Base-by-base conservation (phyloP, 768 basidiomycete species). In the Sarcodon sp. region DNA sequence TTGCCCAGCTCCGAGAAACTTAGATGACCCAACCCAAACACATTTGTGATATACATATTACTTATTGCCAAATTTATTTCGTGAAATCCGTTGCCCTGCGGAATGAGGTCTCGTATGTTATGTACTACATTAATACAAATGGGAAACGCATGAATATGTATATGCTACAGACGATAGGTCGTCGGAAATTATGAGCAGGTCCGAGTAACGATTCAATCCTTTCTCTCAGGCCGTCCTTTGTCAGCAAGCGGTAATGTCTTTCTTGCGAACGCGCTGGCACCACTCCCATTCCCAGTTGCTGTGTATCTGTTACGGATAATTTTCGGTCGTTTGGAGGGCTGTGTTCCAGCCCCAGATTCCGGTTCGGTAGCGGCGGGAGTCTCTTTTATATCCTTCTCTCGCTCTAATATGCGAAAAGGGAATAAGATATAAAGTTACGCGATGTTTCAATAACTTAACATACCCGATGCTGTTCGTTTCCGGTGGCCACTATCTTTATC, bases 401-500 rank as follows among this genome's bases (percentile, higher is more conserved):
- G 83, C 58, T 83, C 83, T 83, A 51, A 31, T 27, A 15, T 16
- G 18, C 12, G 8, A 11, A 41, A 41, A 41, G 11, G n/a, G 39
- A 8, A 27, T 27, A 27, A 27, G 21, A 27, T 27, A 27, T 27
- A 27, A 4, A 27, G 21, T 27, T 27, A 41, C 27, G 15, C 39
- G 8, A 41, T 2, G n/a, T 41, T 41, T 15, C 6, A 16, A 16
- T 13, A 41, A 16, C 7, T n/a, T 18, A n/a, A 55, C 75, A 54
- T 64, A 85, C 86, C 87, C 59, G 81, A 76, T 33, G 69, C 63
- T 18, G 79, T 76, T 48, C 86, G 74, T 65, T 89, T 89, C 57
- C 83, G 69, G 50, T 59, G 68, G 37, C 65, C 66, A 51, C 84
- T 82, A 44, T 78, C 74, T 31, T 83, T 81, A 13, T 86, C 82